These are phyloP conservation scores for Mallotus nudiflorus DNA, from an alignment of 345 rosid species.

Conservation along the genomic window DNA sequence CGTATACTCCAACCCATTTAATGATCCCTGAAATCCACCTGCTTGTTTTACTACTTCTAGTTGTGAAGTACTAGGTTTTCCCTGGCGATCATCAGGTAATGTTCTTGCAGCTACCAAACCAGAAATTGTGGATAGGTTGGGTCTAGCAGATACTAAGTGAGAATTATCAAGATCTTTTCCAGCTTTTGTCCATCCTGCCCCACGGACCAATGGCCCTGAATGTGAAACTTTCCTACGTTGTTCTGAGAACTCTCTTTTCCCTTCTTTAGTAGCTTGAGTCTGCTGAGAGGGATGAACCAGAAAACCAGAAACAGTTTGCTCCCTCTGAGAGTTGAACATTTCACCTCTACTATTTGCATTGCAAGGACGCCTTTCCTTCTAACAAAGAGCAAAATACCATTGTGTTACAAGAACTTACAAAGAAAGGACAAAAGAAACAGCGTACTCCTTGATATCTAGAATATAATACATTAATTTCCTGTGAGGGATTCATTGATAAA, in stretches of 20 bases:
- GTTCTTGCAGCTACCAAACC: constrained; percentile 50
- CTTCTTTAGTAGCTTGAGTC: constrained; percentile 35
- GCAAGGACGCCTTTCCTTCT: constrained; percentile 43
- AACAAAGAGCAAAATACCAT: constrained; percentile 7
- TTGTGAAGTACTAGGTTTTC: constrained; percentile 31
- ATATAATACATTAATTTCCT: not conserved
- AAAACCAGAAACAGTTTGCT: constrained; percentile 40
- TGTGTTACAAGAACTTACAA: not conserved
- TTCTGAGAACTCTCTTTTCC: constrained; percentile 37
- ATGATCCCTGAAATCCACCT: constrained; percentile 29
- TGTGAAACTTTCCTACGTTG: constrained; percentile 43
- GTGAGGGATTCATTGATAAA: constrained; percentile 1
- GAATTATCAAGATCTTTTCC: constrained; percentile 37
- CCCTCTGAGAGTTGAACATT: constrained; percentile 28
- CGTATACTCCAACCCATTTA: constrained; percentile 22
- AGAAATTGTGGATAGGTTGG: constrained; percentile 46
- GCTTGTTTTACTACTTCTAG: constrained; percentile 31
- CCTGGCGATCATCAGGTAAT: constrained; percentile 34
- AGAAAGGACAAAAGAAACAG: not conserved
- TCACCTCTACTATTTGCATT: constrained; percentile 37
- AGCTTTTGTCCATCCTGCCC: constrained; percentile 34
- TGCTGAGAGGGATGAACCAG: constrained; percentile 41
- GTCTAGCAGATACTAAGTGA: constrained; percentile 22
- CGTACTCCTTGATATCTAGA: not conserved
- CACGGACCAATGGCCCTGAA: constrained; percentile 60